Conservation (phyloP, 2,329 filamentous ascomycete species). For the Neofusicoccum ribis region DNA sequence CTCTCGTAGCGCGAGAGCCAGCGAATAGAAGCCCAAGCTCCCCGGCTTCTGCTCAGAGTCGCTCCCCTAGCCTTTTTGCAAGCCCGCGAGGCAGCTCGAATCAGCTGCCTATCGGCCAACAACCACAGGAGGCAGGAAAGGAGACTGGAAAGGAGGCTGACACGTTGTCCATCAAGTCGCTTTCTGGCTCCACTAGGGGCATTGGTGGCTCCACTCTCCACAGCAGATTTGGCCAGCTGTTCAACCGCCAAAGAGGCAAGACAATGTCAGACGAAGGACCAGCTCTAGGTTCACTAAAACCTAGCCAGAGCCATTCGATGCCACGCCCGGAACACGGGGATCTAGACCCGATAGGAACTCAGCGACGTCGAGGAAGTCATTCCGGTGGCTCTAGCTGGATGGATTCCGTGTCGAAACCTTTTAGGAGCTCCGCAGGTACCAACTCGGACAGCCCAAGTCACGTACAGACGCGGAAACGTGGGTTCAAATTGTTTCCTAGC, state of each 20-base stretch:
- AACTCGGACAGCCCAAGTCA: conserved; percentile 38
- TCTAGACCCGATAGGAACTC: conserved; percentile 50
- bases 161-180: conserved; percentile 47
- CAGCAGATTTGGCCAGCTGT: conserved; percentile 57
- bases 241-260: conserved; percentile 65
- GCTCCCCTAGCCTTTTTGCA: conserved; percentile 48
- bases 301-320: conserved; percentile 75
- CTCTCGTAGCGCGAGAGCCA: conserved; percentile 37
- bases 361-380: conserved; percentile 57
- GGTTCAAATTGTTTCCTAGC: conserved; percentile 53
- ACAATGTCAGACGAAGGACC: conserved; percentile 62
- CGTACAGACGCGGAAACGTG: conserved; percentile 45
- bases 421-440: conserved; percentile 35
- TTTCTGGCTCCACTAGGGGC: conserved; percentile 51
- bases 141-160: conserved; percentile 50
- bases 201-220: conserved; percentile 44
- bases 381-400: conserved; percentile 57
- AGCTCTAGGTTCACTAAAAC: conserved; percentile 67
- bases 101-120: conserved; percentile 40
- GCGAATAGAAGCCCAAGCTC: conserved; percentile 40
- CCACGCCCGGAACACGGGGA: conserved; percentile 56
- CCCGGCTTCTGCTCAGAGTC: conserved; percentile 44
- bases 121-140: conserved; percentile 40
- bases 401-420: conserved; percentile 45
- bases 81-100: conserved; percentile 49